phyloP scores from a whole-genome alignment of 768 basidiomycete species.

The Phlebiopsis flavidoalba region DNA sequence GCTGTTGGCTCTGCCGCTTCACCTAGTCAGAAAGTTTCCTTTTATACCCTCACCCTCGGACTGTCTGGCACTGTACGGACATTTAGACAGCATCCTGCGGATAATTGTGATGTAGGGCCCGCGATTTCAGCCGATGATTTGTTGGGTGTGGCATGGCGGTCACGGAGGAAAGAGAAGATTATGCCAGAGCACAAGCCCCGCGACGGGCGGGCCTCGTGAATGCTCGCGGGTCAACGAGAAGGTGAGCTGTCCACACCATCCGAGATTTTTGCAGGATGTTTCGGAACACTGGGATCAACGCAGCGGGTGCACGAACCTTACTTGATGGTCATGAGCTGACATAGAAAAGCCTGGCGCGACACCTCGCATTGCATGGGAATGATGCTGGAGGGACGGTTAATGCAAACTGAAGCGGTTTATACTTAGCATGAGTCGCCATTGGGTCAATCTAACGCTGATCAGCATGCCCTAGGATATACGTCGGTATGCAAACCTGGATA shows the following conservation, averaged over 20 bases:
- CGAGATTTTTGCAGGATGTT: background rate
- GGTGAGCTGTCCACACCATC: background rate
- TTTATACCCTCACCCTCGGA: background rate
- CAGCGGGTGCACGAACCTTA: background rate
- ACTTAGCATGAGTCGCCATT: background rate
- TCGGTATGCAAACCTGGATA: background rate
- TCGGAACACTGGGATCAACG: background rate
- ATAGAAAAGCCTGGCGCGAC: background rate
- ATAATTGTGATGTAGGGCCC: background rate
- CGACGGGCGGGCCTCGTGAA: background rate
- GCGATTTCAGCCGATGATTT: constrained; percentile 5
- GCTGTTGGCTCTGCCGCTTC: background rate
- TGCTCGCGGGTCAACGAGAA: background rate
- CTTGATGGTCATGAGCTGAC: background rate
- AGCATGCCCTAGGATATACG: background rate
- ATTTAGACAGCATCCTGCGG: background rate
- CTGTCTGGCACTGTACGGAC: background rate
- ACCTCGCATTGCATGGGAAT: background rate
- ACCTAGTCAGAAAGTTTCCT: background rate
- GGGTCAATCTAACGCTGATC: background rate
- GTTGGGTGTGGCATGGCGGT: background rate
- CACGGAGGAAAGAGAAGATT: background rate
- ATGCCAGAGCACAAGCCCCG: no score
- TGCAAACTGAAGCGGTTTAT: background rate
- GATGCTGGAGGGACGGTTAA: background rate